A percentile compares a stretch with the other conserved stretches of the same genome.
Conservation (phyloP, 805 yeast species). For the Crinitomyces ghanaensis region DNA sequence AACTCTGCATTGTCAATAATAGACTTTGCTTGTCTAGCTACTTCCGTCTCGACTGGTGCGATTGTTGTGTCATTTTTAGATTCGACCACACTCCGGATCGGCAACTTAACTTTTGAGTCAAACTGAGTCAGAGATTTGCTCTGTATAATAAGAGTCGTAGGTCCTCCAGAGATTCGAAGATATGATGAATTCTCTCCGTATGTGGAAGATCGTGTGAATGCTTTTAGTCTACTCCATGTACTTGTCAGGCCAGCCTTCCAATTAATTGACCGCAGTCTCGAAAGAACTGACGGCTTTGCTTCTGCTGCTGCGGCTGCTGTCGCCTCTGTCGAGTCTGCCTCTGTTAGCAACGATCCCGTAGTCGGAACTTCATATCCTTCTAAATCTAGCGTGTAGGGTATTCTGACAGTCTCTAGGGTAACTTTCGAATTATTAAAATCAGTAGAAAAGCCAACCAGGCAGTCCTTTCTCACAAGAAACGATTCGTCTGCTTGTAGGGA, state of each 20-base stretch:
- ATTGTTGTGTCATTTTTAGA: conserved; percentile 1
- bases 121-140: conserved; percentile 3
- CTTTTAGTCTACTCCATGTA: not conserved
- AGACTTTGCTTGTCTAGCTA: not conserved
- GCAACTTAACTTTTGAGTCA: no score
- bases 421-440: conserved; percentile 11
- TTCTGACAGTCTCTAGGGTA: conserved; percentile 2
- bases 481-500: conserved; percentile 30
- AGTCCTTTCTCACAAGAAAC: conserved; percentile 29
- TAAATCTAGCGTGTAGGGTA: conserved; percentile 6
- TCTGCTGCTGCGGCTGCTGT: not conserved
- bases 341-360: no score
- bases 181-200: conserved; percentile 8
- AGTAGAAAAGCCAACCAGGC: conserved; percentile 32
- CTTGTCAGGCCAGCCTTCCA: not conserved
- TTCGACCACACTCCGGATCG: not conserved
- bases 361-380: no score
- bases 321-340: not conserved
- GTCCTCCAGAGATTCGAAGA: conserved; percentile 10
- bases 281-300: not conserved
- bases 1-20: not conserved
- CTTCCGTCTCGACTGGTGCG: not conserved
- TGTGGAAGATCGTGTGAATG: conserved; percentile 1
- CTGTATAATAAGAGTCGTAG: conserved; percentile 12
- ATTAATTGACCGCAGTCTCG: conserved; percentile 3